A percentile compares a stretch with the other conserved stretches of the same genome.
Conservation (phyloP, 2,329 filamentous ascomycete species). For the Thelonectria rubi region DNA sequence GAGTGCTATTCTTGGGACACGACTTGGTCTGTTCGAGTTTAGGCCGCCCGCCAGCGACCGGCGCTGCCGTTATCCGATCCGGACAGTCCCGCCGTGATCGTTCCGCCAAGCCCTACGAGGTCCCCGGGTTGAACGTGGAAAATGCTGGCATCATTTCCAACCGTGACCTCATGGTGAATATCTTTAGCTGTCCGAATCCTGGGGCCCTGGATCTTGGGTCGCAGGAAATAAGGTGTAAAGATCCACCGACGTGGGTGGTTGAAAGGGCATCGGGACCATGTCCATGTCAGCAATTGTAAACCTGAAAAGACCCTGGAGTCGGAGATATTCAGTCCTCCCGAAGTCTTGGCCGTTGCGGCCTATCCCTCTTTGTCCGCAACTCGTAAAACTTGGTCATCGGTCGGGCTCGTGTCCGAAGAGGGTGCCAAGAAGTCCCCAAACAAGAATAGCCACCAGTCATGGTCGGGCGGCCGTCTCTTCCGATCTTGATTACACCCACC, state of each 20-base stretch:
- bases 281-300: slow-evolving; percentile 4
- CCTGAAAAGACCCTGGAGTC: not conserved
- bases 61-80: slow-evolving; percentile 32
- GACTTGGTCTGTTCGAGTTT: slow-evolving; percentile 29
- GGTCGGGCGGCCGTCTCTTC: slow-evolving; percentile 12
- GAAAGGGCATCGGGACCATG: not conserved
- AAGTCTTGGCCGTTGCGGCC: not conserved
- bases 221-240: slow-evolving; percentile 3
- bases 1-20: slow-evolving; percentile 40
- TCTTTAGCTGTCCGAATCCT: slow-evolving; percentile 18
- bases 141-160: slow-evolving; percentile 10
- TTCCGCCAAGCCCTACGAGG: slow-evolving; percentile 26
- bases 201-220: slow-evolving; percentile 19
- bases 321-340: slow-evolving; percentile 13
- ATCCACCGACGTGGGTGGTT: not conserved
- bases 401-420: slow-evolving; percentile 9
- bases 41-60: slow-evolving; percentile 35
- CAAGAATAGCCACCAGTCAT: slow-evolving; percentile 5
- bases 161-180: slow-evolving; percentile 35
- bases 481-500: slow-evolving; percentile 20
- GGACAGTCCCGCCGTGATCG: slow-evolving; percentile 30
- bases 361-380: slow-evolving; percentile 2
- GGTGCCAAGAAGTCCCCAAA: slow-evolving; percentile 9
- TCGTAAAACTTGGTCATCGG: slow-evolving; percentile 12
- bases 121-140: slow-evolving; percentile 30